A percentile compares a stretch with the other conserved stretches of the same genome.
These are phyloP conservation scores for Parietichytrium sp. DNA, from an alignment of 108 stramenopile genomes.

Conservation along the genomic window DNA sequence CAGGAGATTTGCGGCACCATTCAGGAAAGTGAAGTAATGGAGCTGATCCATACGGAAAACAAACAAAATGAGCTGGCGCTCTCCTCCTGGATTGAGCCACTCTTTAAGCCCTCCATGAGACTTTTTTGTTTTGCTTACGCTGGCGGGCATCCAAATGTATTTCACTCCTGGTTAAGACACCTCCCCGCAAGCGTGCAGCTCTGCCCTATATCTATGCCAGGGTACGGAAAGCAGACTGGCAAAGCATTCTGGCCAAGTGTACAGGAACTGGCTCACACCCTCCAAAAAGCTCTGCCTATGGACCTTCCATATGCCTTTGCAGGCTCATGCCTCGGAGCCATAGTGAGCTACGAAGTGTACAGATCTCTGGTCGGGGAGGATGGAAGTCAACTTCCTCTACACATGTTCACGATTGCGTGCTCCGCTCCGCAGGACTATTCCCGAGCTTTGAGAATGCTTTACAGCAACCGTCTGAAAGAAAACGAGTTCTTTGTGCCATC, in stretches of 20 bases:
- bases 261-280: background rate
- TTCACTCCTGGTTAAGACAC: background rate
- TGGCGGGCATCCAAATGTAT: conserved; percentile 21
- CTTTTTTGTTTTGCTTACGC: conserved; percentile 29
- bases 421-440: conserved; percentile 1
- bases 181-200: conserved; percentile 19
- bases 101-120: background rate
- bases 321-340: conserved; percentile 29
- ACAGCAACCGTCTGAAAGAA: conserved; percentile 19
- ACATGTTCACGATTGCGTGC: conserved; percentile 6
- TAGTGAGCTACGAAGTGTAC: background rate
- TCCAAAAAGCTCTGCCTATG: background rate
- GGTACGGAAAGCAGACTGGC: conserved; percentile 7
- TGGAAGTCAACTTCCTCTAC: background rate
- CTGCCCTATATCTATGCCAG: conserved; percentile 11
- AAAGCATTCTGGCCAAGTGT: background rate
- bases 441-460: conserved; percentile 1
- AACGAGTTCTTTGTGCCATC: conserved; percentile 25
- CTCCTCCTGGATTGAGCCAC: conserved; percentile 15
- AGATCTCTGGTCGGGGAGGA: background rate
- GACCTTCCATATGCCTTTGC: conserved; percentile 20
- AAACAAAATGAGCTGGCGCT: background rate
- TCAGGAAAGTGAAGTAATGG: no score
- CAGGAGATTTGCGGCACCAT: no score
- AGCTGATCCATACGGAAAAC: background rate